Base-by-base conservation (phyloP, 75 land plant species). In the Cryptomeria japonica region DNA sequence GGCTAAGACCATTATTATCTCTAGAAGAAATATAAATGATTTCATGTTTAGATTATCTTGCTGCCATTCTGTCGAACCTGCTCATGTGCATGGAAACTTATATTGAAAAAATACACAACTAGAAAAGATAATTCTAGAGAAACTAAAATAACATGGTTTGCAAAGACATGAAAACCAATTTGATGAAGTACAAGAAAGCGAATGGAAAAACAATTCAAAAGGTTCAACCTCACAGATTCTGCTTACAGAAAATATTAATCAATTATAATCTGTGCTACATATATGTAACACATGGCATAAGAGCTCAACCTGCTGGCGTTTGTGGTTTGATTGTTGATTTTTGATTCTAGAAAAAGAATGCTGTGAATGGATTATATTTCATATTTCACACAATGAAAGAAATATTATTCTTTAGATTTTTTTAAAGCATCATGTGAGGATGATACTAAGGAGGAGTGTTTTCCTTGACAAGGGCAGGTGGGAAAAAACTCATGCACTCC, bases 401-500 rank as follows among this genome's bases (percentile, higher is more conserved):
- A 75, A 34, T 16, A 75, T 34, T 75, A 38, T 75, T 32, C 37
- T 75, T 75, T 34, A 32, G 37, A 34, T 75, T 31, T 34, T 15
- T 75, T 16, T 64, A 28, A 25, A 25, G 70, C 70, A 64, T 64
- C 31, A 6, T 79, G 22, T 82, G 13, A 25, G 39, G 19, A 34
- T 88, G 76, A 64, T 88, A 16, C 47, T 68, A 39, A 88, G 70
- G 13, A 25, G 42, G 39, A 61, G 19, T 37, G 38, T 44, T 83
- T 53, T 16, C 15, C 11, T 31, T 84, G 39, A n/a, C 49, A 73
- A 58, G n/a, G 77, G 68, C 84, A 97, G 99, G 99, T 97, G 99
- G 99, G 99, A 89, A 82, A 97, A 95, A 88, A 96, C 98, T 38
- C 99, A 97, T 91, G 85, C 84, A 80, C 95, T 97, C 88, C 96